Percentiles rank a stretch among this genome's conserved stretches.
These are phyloP conservation scores for Chaetomium sp. DNA, from an alignment of 2,329 filamentous ascomycete genomes.

Conservation along the genomic window DNA sequence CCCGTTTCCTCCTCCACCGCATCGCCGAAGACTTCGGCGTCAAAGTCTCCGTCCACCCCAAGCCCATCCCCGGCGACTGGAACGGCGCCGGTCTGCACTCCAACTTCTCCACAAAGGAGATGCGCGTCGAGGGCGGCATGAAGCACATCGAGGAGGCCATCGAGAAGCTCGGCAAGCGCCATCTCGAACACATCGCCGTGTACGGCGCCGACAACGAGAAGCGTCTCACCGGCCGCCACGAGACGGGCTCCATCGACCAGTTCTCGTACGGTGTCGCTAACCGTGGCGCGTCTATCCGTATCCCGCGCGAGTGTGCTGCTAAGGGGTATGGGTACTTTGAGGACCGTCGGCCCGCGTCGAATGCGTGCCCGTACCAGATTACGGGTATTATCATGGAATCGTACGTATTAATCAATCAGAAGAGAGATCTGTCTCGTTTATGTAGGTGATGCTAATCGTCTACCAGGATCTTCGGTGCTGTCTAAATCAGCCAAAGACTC, in stretches of 20 bases:
- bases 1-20: conserved; percentile 71
- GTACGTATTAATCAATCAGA: conserved; percentile 5
- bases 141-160: conserved; percentile 84
- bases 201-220: conserved; percentile 94
- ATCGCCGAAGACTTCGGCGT: conserved; percentile 95
- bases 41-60: conserved; percentile 91
- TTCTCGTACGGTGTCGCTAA: conserved; percentile 95
- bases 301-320: conserved; percentile 59
- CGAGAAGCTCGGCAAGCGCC: conserved; percentile 73
- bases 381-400: conserved; percentile 37
- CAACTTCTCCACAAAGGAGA: conserved; percentile 88
- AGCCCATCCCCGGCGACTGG: conserved; percentile 92
- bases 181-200: conserved; percentile 78
- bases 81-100: conserved; percentile 91
- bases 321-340: conserved; percentile 63
- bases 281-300: conserved; percentile 89
- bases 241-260: conserved; percentile 92
- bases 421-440: neutral
- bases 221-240: conserved; percentile 86
- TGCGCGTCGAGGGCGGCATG: conserved; percentile 88
- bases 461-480: neutral
- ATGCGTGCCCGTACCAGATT: conserved; percentile 72
- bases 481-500: neutral
- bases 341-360: conserved; percentile 63
- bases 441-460: neutral